Percentiles rank a stretch among this genome's conserved stretches.
phyloP scores from a whole-genome alignment of 2,329 filamentous ascomycete genomes.

The Tothia fuscella region DNA sequence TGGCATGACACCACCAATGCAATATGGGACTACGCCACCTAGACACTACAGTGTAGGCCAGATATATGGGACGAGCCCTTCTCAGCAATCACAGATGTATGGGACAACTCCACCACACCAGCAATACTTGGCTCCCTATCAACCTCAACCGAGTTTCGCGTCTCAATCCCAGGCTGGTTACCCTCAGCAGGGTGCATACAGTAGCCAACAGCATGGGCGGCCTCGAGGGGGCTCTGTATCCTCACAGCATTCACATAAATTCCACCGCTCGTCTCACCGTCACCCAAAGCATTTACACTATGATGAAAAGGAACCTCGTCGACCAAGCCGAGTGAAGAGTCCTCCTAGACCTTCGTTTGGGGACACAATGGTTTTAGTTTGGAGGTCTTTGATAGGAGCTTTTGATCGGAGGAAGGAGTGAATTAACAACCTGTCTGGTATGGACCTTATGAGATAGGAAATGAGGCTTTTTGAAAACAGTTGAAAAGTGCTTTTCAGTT shows the following conservation, averaged over 20 bases:
- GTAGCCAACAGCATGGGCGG: background rate
- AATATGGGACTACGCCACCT: no score
- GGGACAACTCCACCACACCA: background rate
- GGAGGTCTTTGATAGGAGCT: background rate
- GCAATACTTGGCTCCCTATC: background rate
- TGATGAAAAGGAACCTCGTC: background rate
- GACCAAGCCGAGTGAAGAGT: background rate
- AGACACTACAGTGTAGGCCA: no score
- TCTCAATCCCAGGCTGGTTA: no score
- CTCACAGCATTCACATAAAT: background rate
- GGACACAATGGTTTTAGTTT: background rate
- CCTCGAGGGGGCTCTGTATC: background rate
- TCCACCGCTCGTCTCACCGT: background rate
- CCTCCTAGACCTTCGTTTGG: background rate
- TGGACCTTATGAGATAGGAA: no score
- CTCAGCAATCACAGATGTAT: background rate
- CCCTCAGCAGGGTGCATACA: no score
- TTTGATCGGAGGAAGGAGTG: conserved; percentile 2
- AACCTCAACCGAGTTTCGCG: background rate
- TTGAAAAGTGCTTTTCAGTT: no score
- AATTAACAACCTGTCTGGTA: background rate
- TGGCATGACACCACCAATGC: no score
- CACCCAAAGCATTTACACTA: background rate
- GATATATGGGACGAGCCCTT: background rate
- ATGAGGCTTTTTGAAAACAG: no score